phyloP scores from a whole-genome alignment of 2,329 filamentous ascomycete species.

The Penicillium sp. region DNA sequence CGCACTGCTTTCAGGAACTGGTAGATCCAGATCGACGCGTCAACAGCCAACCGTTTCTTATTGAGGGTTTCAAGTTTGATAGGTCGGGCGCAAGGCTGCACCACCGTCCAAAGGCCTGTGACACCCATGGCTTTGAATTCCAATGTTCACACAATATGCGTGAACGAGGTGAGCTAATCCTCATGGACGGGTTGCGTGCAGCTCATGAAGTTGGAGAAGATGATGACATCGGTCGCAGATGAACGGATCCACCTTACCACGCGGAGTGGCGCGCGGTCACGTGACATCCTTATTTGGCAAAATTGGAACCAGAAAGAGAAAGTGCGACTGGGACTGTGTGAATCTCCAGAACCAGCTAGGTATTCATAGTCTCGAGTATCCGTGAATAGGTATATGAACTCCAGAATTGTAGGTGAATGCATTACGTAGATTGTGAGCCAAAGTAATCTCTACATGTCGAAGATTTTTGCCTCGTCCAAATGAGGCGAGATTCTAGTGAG shows the following conservation, averaged over 20 bases:
- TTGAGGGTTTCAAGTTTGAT: slow-evolving; percentile 97
- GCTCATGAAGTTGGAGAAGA: neutral
- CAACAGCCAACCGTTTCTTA: slow-evolving; percentile 91
- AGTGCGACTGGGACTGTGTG: too few relatives aligned
- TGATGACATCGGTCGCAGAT: neutral
- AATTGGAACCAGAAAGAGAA: neutral
- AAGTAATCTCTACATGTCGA: too few relatives aligned
- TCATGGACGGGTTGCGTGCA: neutral
- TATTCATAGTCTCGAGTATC: too few relatives aligned
- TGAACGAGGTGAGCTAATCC: neutral
- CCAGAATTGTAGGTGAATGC: too few relatives aligned
- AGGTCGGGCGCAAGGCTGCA: slow-evolving; percentile 91
- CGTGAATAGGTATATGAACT: too few relatives aligned
- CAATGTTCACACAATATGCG: neutral
- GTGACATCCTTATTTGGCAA: neutral
- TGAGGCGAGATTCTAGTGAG: too few relatives aligned
- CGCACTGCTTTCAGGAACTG: slow-evolving; percentile 98
- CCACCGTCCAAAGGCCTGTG: slow-evolving; percentile 93
- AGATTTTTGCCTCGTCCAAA: too few relatives aligned
- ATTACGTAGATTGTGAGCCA: too few relatives aligned
- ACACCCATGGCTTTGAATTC: slow-evolving; percentile 73
- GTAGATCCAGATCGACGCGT: slow-evolving; percentile 99
- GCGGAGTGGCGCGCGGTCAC: neutral
- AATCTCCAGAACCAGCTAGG: too few relatives aligned
- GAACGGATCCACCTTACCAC: neutral